Base-by-base conservation (phyloP, 2,329 filamentous ascomycete genomes). In the Clonostachys rhizophaga region DNA sequence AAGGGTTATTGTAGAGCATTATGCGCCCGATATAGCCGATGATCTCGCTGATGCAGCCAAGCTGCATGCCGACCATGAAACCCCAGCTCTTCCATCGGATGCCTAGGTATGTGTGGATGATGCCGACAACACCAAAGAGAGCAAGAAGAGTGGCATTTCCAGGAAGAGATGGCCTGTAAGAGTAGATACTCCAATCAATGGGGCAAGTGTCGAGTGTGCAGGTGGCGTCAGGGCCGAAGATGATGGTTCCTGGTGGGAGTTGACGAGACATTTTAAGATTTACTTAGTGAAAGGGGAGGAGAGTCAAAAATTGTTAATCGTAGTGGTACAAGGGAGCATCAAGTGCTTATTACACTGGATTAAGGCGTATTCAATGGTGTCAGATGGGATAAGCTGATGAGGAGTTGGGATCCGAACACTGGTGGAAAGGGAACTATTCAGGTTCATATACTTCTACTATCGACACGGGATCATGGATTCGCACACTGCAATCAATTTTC, bases 1-100 rank as follows among this genome's bases (percentile, higher is more conserved):
- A 86, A 0, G 81, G 78, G 49, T 84, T 78, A 35, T 72, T 50
- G 51, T 78, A 67, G 42, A 83, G 66, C 47, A 80, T 58, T 30
- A 85, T 63, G 4, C 83, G 40, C 30, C 45, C 45, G 33, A 43
- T 16, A 34, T 47, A 43, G 30, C 45, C 45, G 16, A 34, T 34
- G 16, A 47, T 42, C 30, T 47, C 45, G 34, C 34, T 34, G 34
- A 47, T 42, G 34, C 33, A 43, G 7, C 39, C 45, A 30, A 70
- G 52, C 2, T 76, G 55, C 67, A 84, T 75, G 47, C 63, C 67
- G 11, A 53, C 49, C 57, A 66, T 66, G 45, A 70, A 75, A 45
- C 59, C 65, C 57, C 65, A 68, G 2, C 62, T 64, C 40, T 58
- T 65, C 62, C 61, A 69, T 20, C 60, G 51, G 3, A 71, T 14